Evolutionary conservation across 495 filamentous ascomycete species (phyloP), one percentile per base, ranked within the genome.

Genomic region (Xylaria bambusicola): DNA sequence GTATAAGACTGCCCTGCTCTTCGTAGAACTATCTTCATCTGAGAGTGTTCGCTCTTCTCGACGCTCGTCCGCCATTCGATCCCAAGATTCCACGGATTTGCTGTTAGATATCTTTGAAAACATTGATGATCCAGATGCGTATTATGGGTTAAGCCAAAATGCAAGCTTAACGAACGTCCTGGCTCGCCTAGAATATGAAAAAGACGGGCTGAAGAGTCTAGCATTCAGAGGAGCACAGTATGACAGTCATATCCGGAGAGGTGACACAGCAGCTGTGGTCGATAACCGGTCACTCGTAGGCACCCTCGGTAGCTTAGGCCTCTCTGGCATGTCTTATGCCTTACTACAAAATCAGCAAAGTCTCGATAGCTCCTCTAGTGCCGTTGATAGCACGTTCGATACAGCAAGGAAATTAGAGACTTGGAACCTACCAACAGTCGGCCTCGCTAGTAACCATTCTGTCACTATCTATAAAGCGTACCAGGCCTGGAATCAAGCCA

Each of bases 121-220:
- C 57, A 88, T 98, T 36, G 93, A 97, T 71, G 94, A 98, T 69
- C 93, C 92, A 13, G 94, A 98, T 68, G 85, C 93, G 17, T 98
- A 93, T 70, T 98, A 98, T 66, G 94, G 94, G n/a, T 86, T 98
- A 20, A 82, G 88, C 47, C 89, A 95, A 69, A 82, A 81, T 21
- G 82, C 91, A 10, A 89, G 84, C 46, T 74, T 98, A 40, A 77
- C 80, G 15, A 88, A 88, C 0, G 87, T 97, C 7, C 80, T 96
- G 62, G 84, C 88, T 24, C 85, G 87, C 26, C 80, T 97, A n/a
- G 92, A 97, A 63, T 93, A 96, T 66, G 95, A 98, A 74, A 82
- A 85, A 44, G 86, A 94, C 61, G 93, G 93, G 0, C 80, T 86
- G 62, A 97, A 96, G 66, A 93, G 89, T 54, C 82, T 98, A 38